Evolutionary conservation across 306 rosid species (phyloP).

Genomic region (Quercus berberidifolia): DNA sequence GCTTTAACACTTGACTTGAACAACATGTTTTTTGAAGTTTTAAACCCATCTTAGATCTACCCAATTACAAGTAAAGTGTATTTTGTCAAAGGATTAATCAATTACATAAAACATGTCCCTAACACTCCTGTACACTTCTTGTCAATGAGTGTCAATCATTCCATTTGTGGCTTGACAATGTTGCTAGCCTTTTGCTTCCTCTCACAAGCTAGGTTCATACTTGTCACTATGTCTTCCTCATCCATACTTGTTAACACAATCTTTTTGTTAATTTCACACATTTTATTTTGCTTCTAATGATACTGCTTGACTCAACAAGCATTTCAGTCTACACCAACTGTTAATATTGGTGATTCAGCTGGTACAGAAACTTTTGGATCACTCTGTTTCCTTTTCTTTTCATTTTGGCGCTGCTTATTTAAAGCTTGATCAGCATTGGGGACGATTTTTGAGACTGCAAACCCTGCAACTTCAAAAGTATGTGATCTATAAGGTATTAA

Average conservation of each 20-base stretch:
- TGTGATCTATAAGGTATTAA: constrained; percentile 64
- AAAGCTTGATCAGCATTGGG: constrained; percentile 65
- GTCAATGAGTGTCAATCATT: background rate
- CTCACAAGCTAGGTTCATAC: background rate
- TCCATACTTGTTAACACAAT: background rate
- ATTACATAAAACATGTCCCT: too few relatives aligned
- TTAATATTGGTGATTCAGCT: constrained; percentile 19
- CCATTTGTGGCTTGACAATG: background rate
- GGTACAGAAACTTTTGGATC: constrained; percentile 19
- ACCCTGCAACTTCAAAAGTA: constrained; percentile 71
- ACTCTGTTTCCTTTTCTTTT: constrained; percentile 34
- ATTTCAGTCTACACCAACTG: constrained; percentile 9
- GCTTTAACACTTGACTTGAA: too few relatives aligned
- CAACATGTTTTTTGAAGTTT: too few relatives aligned
- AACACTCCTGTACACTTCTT: too few relatives aligned
- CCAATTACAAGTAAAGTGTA: too few relatives aligned
- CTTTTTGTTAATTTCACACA: background rate
- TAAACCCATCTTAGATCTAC: too few relatives aligned
- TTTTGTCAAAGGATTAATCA: too few relatives aligned
- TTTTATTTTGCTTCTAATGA: background rate
- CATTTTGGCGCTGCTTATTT: constrained; percentile 39
- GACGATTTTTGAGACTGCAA: constrained; percentile 80
- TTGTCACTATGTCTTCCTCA: background rate
- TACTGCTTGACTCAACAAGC: background rate
- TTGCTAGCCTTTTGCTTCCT: background rate